phyloP scores from a whole-genome alignment of 2,329 filamentous ascomycete species.

The Chrysoporthe austroafricana region DNA sequence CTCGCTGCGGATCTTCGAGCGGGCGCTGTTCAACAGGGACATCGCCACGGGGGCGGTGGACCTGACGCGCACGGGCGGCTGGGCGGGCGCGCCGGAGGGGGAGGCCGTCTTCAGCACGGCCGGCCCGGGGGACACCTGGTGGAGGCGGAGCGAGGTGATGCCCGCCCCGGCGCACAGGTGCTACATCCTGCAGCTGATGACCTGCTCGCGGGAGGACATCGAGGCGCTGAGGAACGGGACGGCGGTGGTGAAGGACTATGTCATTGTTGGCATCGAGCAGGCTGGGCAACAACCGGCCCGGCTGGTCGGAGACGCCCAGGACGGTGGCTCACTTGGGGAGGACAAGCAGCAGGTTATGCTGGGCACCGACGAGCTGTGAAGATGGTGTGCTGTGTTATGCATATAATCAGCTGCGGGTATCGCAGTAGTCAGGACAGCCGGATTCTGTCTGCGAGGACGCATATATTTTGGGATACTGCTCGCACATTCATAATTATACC shows the following conservation, averaged over 20 bases:
- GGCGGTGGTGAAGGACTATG: constrained; percentile 31
- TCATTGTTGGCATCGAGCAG: constrained; percentile 29
- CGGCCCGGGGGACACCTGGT: constrained; percentile 24
- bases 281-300: neutral
- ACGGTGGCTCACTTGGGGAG: neutral
- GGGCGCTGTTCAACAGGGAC: constrained; percentile 52
- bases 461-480: too few relatives aligned
- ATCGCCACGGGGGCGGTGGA: constrained; percentile 49
- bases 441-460: too few relatives aligned
- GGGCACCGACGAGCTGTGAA: constrained; percentile 16
- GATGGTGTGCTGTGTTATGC: neutral
- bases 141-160: constrained; percentile 25
- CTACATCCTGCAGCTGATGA: constrained; percentile 23
- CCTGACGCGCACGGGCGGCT: constrained; percentile 25
- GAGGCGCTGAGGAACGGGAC: constrained; percentile 30
- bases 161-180: constrained; percentile 11
- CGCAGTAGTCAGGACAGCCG: too few relatives aligned
- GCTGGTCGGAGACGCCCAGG: neutral
- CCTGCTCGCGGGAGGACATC: constrained; percentile 29
- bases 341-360: neutral
- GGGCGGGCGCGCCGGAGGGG: constrained; percentile 3
- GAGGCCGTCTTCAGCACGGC: constrained; percentile 19
- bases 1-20: constrained; percentile 50
- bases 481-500: too few relatives aligned
- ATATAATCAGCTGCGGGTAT: neutral